These are phyloP conservation scores for Jatropha multifida DNA, from an alignment of 441 rosid genomes.

Conservation along the genomic window DNA sequence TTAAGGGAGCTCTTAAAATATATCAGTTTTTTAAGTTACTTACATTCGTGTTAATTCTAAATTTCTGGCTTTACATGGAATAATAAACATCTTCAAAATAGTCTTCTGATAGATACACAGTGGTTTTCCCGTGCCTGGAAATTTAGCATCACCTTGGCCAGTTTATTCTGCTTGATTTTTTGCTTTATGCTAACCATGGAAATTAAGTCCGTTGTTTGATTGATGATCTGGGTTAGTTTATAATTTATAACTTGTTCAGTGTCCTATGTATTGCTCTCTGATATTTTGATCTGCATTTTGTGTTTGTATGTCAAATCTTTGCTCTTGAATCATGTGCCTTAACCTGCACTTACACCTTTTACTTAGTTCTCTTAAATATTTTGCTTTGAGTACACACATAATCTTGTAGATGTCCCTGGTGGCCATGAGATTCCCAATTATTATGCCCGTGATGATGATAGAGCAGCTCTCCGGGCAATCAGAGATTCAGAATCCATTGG, in stretches of 20 bases:
- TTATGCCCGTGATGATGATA: constrained; percentile 46
- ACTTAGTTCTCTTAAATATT: neutral
- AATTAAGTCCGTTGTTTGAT: neutral
- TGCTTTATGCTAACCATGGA: neutral
- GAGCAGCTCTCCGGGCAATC: constrained; percentile 39
- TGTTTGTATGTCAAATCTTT: neutral
- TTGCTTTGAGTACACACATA: constrained; percentile 23
- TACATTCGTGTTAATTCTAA: too few relatives aligned
- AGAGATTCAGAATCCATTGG: constrained; percentile 57
- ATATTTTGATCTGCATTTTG: neutral
- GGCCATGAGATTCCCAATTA: constrained; percentile 45
- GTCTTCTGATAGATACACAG: too few relatives aligned
- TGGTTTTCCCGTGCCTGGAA: too few relatives aligned
- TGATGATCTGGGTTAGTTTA: neutral
- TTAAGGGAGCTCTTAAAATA: too few relatives aligned
- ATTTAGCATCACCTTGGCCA: neutral
- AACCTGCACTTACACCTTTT: neutral
- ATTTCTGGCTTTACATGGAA: too few relatives aligned
- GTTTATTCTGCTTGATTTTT: neutral
- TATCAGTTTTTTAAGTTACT: too few relatives aligned
- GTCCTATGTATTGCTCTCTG: neutral
- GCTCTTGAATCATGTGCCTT: neutral
- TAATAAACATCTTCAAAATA: too few relatives aligned
- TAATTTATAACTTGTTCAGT: neutral
- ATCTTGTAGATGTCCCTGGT: constrained; percentile 42